A percentile compares a stretch with the other conserved stretches of the same genome.
These are phyloP conservation scores for Penicillium olsonii DNA, from an alignment of 2,329 filamentous ascomycete genomes.

Conservation along the genomic window DNA sequence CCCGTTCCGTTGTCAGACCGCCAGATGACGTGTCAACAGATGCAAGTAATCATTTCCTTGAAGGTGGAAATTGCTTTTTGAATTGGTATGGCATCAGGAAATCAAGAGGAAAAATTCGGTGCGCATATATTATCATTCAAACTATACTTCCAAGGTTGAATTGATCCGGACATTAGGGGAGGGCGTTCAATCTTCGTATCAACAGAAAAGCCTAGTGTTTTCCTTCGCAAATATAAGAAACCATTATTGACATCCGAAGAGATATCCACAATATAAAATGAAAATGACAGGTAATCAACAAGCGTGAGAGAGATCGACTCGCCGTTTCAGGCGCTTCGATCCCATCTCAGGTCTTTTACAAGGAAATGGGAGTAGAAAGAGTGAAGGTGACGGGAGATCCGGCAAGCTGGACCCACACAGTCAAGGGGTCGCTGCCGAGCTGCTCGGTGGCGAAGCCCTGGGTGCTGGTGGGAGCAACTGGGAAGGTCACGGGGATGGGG, in stretches of 20 bases:
- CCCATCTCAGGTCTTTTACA: slow-evolving; percentile 21
- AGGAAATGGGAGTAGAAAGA: slow-evolving; percentile 39
- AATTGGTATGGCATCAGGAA: too few relatives aligned
- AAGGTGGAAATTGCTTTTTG: too few relatives aligned
- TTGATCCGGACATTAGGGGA: background rate
- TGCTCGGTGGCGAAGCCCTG: slow-evolving; percentile 53
- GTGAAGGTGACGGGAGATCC: slow-evolving; percentile 50
- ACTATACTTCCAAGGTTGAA: background rate
- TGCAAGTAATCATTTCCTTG: too few relatives aligned
- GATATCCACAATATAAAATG: slow-evolving; percentile 7
- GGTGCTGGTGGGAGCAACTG: slow-evolving; percentile 44
- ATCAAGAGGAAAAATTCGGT: background rate
- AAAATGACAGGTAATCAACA: background rate
- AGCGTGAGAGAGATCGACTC: background rate
- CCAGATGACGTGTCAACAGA: background rate
- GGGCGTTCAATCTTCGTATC: background rate
- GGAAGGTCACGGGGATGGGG: slow-evolving; percentile 59
- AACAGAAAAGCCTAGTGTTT: background rate
- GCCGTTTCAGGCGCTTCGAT: background rate
- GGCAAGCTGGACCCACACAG: slow-evolving; percentile 51
- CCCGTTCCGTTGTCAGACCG: background rate
- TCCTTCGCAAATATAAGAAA: slow-evolving; percentile 5
- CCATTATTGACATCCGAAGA: slow-evolving; percentile 7
- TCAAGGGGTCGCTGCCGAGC: slow-evolving; percentile 56
- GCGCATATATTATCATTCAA: background rate